Evolutionary conservation across 495 filamentous ascomycete species (phyloP).

Genomic region (Hyphodiscus hymeniophilus): DNA sequence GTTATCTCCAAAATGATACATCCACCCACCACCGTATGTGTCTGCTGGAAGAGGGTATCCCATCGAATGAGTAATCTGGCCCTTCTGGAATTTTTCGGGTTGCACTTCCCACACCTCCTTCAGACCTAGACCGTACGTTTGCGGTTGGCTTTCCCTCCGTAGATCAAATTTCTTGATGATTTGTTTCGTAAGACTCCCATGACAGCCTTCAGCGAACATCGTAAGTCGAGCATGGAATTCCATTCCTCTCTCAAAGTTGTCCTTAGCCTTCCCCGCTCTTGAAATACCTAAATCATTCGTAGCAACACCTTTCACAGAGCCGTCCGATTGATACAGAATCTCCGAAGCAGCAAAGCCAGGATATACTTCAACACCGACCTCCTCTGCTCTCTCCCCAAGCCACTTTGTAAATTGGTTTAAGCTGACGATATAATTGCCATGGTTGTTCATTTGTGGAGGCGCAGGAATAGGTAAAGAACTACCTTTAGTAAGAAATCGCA

Average conservation of each 20-base stretch:
- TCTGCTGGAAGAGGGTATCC: conserved; percentile 84
- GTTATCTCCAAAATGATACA: conserved; percentile 99
- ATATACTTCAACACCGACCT: conserved; percentile 96
- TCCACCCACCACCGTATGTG: conserved; percentile 94
- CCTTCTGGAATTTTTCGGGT: conserved; percentile 85
- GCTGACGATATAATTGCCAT: conserved; percentile 96
- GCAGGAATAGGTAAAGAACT: conserved; percentile 70
- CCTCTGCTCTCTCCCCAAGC: conserved; percentile 91
- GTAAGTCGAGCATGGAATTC: conserved; percentile 94
- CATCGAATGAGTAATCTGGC: conserved; percentile 83
- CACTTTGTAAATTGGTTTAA: conserved; percentile 91
- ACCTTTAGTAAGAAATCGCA: conserved; percentile 91
- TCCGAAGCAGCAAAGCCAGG: conserved; percentile 93
- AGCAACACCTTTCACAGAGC: conserved; percentile 86
- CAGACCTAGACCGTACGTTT: conserved; percentile 89
- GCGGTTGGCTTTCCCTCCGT: conserved; percentile 76
- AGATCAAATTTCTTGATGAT: conserved; percentile 93
- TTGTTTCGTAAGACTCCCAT: conserved; percentile 93
- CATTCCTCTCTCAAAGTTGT: conserved; percentile 94
- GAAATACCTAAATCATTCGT: conserved; percentile 90
- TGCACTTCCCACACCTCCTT: conserved; percentile 98
- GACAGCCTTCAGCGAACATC: conserved; percentile 92
- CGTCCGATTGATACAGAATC: conserved; percentile 78
- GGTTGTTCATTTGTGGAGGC: conserved; percentile 96
- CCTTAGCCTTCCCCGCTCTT: conserved; percentile 75